These are phyloP conservation scores for Erodium texanum DNA, from an alignment of 441 rosid species.

Conservation along the genomic window DNA sequence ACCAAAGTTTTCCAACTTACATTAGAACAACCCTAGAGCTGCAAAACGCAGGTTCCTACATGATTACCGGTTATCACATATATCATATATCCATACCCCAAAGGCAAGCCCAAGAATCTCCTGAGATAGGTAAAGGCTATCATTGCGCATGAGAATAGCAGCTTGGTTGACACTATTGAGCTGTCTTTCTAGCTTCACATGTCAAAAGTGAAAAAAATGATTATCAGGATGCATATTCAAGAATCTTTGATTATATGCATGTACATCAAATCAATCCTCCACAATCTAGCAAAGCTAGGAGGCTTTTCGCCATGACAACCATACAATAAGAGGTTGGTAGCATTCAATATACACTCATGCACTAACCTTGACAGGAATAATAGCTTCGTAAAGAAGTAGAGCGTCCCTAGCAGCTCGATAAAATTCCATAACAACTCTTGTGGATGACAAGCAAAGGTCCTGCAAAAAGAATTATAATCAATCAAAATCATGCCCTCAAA, in stretches of 20 bases:
- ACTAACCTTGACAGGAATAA: constrained; percentile 89
- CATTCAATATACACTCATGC: constrained; percentile 12
- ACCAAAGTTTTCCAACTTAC: neutral
- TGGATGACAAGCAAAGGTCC: constrained; percentile 84
- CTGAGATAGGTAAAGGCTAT: constrained; percentile 71
- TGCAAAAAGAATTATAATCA: constrained; percentile 26
- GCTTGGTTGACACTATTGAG: constrained; percentile 83
- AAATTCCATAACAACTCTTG: constrained; percentile 78
- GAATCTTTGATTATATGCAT: constrained; percentile 1
- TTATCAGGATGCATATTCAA: constrained; percentile 12
- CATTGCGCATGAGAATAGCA: constrained; percentile 88
- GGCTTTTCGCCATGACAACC: constrained; percentile 3
- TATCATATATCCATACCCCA: constrained; percentile 45
- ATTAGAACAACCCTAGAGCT: neutral
- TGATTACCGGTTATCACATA: neutral
- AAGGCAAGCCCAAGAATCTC: constrained; percentile 86
- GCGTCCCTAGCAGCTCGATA: constrained; percentile 81
- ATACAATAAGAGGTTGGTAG: neutral
- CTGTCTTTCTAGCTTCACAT: constrained; percentile 87
- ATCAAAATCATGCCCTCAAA: constrained; percentile 10
- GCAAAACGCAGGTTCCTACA: neutral
- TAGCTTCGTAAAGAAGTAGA: constrained; percentile 80
- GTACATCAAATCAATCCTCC: neutral
- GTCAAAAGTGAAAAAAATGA: constrained; percentile 20
- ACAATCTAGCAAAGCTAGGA: constrained; percentile 11